Conservation (phyloP, 2,329 filamentous ascomycete genomes). For the Diplodia scrobiculata region DNA sequence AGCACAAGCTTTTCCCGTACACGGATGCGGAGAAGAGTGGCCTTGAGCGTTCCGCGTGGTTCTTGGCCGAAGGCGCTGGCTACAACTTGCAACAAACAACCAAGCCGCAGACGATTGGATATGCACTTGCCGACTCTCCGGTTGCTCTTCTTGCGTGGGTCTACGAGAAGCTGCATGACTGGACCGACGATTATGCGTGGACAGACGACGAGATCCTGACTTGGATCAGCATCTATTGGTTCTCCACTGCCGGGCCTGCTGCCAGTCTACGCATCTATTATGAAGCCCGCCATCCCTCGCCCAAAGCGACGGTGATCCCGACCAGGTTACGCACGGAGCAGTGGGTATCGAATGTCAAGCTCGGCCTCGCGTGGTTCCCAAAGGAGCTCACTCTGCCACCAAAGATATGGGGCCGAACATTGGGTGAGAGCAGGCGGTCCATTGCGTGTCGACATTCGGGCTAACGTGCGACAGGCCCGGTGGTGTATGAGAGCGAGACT, state of each 20-base stretch:
- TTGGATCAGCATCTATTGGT: conserved; percentile 74
- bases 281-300: conserved; percentile 55
- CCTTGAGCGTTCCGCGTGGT: conserved; percentile 59
- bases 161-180: conserved; percentile 77
- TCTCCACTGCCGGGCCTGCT: conserved; percentile 68
- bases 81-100: conserved; percentile 66
- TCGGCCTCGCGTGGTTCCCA: conserved; percentile 60
- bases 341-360: conserved; percentile 53
- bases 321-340: conserved; percentile 43
- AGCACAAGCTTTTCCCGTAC: conserved; percentile 60
- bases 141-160: conserved; percentile 75
- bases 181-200: conserved; percentile 73
- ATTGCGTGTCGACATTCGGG: neutral
- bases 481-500: conserved; percentile 60
- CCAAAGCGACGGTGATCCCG: conserved; percentile 35
- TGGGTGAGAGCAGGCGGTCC: conserved; percentile 47
- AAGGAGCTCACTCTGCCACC: conserved; percentile 60
- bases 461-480: conserved; percentile 39
- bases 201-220: conserved; percentile 74
- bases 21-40: conserved; percentile 56
- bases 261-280: conserved; percentile 73
- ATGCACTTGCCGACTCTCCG: conserved; percentile 69
- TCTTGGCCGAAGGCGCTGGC: conserved; percentile 58
- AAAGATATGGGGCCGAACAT: conserved; percentile 58
- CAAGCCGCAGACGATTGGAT: conserved; percentile 72